phyloP scores from a whole-genome alignment of 2,329 filamentous ascomycete species.

The Paracoccidioides lutzii region DNA sequence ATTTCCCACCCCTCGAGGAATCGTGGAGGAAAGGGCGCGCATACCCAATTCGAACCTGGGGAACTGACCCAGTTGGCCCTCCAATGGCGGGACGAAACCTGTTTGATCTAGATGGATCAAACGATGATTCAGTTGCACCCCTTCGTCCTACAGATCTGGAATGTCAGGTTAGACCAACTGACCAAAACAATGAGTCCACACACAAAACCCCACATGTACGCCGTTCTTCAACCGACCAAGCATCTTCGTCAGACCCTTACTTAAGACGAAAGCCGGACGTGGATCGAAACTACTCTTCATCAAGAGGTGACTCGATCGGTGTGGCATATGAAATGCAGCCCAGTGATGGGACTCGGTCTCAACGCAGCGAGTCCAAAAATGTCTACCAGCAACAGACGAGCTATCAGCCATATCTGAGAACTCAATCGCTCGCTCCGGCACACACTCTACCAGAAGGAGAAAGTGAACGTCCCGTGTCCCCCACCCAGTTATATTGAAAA shows the following conservation, averaged over 20 bases:
- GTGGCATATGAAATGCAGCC: constrained; percentile 26
- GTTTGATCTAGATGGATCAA: constrained; percentile 6
- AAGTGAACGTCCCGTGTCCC: not conserved
- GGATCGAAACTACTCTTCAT: constrained; percentile 22
- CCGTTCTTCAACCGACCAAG: constrained; percentile 7
- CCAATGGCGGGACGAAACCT: not conserved
- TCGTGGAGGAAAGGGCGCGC: constrained; percentile 46
- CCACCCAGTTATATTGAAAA: not conserved
- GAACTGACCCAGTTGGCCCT: constrained; percentile 14
- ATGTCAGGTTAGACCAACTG: constrained; percentile 11
- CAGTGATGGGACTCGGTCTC: constrained; percentile 11
- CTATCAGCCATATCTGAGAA: constrained; percentile 12
- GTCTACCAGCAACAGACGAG: constrained; percentile 3
- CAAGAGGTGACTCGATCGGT: constrained; percentile 19
- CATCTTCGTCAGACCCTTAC: constrained; percentile 12
- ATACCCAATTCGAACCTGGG: constrained; percentile 46
- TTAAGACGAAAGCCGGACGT: constrained; percentile 15
- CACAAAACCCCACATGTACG: not conserved
- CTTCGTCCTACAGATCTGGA: constrained; percentile 21
- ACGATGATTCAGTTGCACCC: constrained; percentile 5
- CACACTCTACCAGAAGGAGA: not conserved
- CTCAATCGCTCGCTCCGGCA: not conserved
- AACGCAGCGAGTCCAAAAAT: constrained; percentile 1
- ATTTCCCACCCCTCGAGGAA: constrained; percentile 45
- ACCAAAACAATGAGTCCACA: not conserved